A percentile compares a stretch with the other conserved stretches of the same genome.
phyloP scores from a whole-genome alignment of 345 rosid species.

The Eucalyptus marginata region DNA sequence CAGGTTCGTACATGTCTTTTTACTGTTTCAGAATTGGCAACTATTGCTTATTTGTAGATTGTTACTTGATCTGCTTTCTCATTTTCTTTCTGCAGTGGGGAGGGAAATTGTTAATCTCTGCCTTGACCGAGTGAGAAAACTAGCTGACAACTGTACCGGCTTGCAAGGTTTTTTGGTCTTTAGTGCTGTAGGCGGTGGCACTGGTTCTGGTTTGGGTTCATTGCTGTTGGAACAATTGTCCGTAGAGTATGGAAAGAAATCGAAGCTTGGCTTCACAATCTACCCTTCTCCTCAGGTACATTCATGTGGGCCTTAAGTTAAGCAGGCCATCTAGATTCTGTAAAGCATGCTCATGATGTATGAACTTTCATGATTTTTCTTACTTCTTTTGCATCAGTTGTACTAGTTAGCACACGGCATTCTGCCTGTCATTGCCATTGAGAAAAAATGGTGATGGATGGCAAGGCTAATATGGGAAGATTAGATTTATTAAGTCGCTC shows the following conservation, averaged over 20 bases:
- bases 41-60: background rate
- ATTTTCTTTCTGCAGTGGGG: slow-evolving; percentile 44
- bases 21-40: background rate
- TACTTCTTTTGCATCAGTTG: background rate
- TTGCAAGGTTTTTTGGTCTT: slow-evolving; percentile 80
- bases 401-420: background rate
- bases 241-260: slow-evolving; percentile 87
- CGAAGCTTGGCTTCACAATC: slow-evolving; percentile 75
- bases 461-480: background rate
- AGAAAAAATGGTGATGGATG: background rate
- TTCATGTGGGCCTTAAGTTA: background rate
- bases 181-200: slow-evolving; percentile 76
- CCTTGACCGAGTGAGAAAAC: slow-evolving; percentile 67
- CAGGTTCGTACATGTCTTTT: slow-evolving; percentile 21
- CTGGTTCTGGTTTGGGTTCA: slow-evolving; percentile 83
- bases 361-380: background rate
- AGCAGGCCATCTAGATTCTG: background rate
- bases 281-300: slow-evolving; percentile 77
- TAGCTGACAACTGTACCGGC: slow-evolving; percentile 83
- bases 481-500: background rate
- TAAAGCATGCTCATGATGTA: background rate
- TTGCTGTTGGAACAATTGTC: slow-evolving; percentile 71
- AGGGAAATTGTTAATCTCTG: slow-evolving; percentile 79
- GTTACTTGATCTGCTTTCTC: background rate
- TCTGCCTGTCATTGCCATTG: background rate